These are phyloP conservation scores for Aspergillus candidus DNA, from an alignment of 2,329 filamentous ascomycete genomes.

Conservation along the genomic window DNA sequence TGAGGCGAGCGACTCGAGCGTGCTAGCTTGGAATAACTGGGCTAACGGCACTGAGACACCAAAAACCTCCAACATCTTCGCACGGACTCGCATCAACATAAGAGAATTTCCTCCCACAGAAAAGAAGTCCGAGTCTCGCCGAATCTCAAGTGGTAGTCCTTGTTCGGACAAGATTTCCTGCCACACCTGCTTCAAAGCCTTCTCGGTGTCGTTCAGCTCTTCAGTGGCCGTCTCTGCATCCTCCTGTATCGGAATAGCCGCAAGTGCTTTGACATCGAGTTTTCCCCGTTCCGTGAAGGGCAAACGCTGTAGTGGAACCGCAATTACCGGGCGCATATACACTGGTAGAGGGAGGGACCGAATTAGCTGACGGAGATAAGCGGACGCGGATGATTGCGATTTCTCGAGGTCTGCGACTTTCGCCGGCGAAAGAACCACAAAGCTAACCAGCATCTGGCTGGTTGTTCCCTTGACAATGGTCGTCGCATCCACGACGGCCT, in stretches of 20 bases:
- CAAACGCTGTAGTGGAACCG: conserved; percentile 1
- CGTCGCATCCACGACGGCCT: conserved; percentile 4
- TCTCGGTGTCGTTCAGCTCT: conserved; percentile 3
- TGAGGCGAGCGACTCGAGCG: conserved; percentile 37
- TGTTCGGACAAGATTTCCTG: conserved; percentile 1
- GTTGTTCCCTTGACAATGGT: conserved; percentile 1
- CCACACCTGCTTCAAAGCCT: conserved; percentile 8
- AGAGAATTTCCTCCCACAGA: conserved; percentile 25
- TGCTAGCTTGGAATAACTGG: conserved; percentile 35
- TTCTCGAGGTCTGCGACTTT: not conserved
- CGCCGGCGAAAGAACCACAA: conserved; percentile 4
- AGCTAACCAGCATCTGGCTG: conserved; percentile 2
- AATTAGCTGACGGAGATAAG: conserved; percentile 5
- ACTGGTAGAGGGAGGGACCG: conserved; percentile 2
- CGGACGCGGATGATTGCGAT: not conserved
- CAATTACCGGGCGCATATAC: conserved; percentile 5
- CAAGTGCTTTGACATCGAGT: conserved; percentile 3
- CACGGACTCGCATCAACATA: conserved; percentile 29
- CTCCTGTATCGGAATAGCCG: conserved; percentile 6
- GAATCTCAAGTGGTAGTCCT: not conserved
- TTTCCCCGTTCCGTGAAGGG: conserved; percentile 4
- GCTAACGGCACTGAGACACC: conserved; percentile 26
- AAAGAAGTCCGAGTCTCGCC: conserved; percentile 16
- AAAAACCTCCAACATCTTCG: conserved; percentile 29
- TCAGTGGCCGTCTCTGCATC: not conserved